phyloP scores from a whole-genome alignment of 129 eudicot genomes.

The Centella asiatica region DNA sequence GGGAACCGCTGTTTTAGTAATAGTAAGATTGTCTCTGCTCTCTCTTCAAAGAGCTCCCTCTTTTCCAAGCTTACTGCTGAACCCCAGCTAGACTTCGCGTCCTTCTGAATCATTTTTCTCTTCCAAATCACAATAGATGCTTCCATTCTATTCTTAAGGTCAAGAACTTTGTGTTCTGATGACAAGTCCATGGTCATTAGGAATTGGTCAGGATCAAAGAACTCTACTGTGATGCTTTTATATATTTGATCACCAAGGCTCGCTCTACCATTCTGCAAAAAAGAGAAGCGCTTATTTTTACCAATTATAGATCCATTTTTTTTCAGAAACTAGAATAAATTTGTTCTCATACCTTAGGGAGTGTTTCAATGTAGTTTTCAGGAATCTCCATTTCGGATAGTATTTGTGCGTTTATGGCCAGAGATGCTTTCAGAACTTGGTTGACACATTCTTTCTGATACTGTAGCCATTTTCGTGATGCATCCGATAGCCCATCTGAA shows the following conservation, averaged over 20 bases:
- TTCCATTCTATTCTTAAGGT: slow-evolving; percentile 32
- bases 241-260: slow-evolving; percentile 32
- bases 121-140: slow-evolving; percentile 36
- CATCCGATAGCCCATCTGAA: slow-evolving; percentile 26
- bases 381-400: slow-evolving; percentile 36
- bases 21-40: slow-evolving; percentile 31
- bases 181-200: slow-evolving; percentile 22
- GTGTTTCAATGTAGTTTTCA: slow-evolving; percentile 24
- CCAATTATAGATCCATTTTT: too few species aligned
- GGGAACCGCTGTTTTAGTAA: slow-evolving; percentile 30
- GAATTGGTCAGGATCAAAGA: slow-evolving; percentile 27
- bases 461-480: slow-evolving; percentile 20
- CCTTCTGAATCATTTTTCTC: slow-evolving; percentile 31
- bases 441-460: slow-evolving; percentile 29
- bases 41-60: slow-evolving; percentile 32
- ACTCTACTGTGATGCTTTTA: slow-evolving; percentile 36
- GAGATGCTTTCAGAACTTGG: slow-evolving; percentile 32
- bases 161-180: slow-evolving; percentile 34
- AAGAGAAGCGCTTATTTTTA: too few species aligned
- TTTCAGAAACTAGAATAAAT: neutral
- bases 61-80: slow-evolving; percentile 29
- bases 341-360: slow-evolving; percentile 23
- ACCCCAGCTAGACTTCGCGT: slow-evolving; percentile 26
- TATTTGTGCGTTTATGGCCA: slow-evolving; percentile 28
- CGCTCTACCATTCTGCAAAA: slow-evolving; percentile 28